phyloP scores from a whole-genome alignment of 2,329 filamentous ascomycete genomes.

The Fusarium paranaense region DNA sequence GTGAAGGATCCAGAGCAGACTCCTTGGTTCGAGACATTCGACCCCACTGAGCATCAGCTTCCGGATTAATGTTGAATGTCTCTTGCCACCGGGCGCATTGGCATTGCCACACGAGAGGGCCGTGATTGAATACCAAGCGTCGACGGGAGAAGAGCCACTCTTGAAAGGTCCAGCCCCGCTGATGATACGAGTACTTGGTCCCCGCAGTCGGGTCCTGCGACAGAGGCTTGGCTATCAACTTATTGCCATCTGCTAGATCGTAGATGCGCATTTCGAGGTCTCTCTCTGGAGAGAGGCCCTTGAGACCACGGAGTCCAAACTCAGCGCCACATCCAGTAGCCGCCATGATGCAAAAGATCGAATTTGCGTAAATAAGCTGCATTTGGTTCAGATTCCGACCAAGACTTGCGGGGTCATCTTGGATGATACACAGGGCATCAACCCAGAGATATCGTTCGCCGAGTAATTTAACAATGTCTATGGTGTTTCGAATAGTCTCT shows the following conservation, averaged over 20 bases:
- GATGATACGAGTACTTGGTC: slow-evolving; percentile 17
- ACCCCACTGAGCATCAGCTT: slow-evolving; percentile 3
- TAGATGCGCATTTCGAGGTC: slow-evolving; percentile 15
- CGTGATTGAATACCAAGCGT: slow-evolving; percentile 6
- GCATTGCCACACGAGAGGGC: slow-evolving; percentile 14
- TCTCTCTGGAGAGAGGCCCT: background rate
- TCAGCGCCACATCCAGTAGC: slow-evolving; percentile 18
- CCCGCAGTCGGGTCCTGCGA: background rate
- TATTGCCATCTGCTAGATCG: slow-evolving; percentile 12
- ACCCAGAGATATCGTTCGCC: slow-evolving; percentile 23
- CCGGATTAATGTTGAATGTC: background rate
- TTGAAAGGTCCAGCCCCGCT: slow-evolving; percentile 27
- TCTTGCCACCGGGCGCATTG: slow-evolving; percentile 21
- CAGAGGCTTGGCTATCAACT: background rate
- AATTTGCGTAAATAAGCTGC: slow-evolving; percentile 23
- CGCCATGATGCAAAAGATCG: slow-evolving; percentile 16
- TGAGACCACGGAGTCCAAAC: slow-evolving; percentile 16
- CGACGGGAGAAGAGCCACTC: slow-evolving; percentile 23
- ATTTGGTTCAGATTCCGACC: slow-evolving; percentile 21
- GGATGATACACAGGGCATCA: slow-evolving; percentile 21
- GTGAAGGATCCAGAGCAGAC: slow-evolving; percentile 9
- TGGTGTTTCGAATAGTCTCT: slow-evolving; percentile 16
- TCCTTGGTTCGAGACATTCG: background rate
- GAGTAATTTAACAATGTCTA: slow-evolving; percentile 3
- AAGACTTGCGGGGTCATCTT: slow-evolving; percentile 14